phyloP scores from a whole-genome alignment of 805 yeast species.

The Myxozyma neglecta region DNA sequence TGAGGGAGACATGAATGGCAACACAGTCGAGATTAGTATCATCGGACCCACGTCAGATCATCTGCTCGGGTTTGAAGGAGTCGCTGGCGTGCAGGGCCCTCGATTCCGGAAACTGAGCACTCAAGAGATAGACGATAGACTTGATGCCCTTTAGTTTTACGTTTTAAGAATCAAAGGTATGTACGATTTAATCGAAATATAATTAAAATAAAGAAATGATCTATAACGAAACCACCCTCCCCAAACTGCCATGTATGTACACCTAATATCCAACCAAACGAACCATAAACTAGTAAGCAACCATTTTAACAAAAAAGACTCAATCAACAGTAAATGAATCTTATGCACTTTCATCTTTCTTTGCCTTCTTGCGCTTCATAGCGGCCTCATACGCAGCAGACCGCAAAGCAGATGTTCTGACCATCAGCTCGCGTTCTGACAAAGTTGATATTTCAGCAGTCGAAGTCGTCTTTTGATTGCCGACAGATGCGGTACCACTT shows the following conservation, averaged over 20 bases:
- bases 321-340: neutral
- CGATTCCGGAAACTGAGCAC: constrained; percentile 79
- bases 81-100: constrained; percentile 76
- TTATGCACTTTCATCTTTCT: neutral
- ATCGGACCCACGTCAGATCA: constrained; percentile 82
- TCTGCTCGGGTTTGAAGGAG: constrained; percentile 82
- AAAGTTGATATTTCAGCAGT: constrained; percentile 4
- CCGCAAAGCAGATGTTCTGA: constrained; percentile 11
- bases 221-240: too few relatives aligned
- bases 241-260: too few relatives aligned
- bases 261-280: neutral
- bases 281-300: neutral
- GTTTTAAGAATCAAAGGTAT: neutral
- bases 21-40: constrained; percentile 87
- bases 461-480: neutral
- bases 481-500: constrained; percentile 9
- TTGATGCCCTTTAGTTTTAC: constrained; percentile 70
- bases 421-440: constrained; percentile 22
- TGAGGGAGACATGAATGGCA: constrained; percentile 97
- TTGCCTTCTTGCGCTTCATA: constrained; percentile 1
- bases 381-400: constrained; percentile 4
- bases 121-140: constrained; percentile 93
- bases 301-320: neutral
- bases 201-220: neutral
- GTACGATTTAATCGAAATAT: neutral